Evolutionary conservation across 169 alveolate genomes (phyloP), one percentile per base, ranked within the genome.

Genomic region (Amoebophrya sp.): DNA sequence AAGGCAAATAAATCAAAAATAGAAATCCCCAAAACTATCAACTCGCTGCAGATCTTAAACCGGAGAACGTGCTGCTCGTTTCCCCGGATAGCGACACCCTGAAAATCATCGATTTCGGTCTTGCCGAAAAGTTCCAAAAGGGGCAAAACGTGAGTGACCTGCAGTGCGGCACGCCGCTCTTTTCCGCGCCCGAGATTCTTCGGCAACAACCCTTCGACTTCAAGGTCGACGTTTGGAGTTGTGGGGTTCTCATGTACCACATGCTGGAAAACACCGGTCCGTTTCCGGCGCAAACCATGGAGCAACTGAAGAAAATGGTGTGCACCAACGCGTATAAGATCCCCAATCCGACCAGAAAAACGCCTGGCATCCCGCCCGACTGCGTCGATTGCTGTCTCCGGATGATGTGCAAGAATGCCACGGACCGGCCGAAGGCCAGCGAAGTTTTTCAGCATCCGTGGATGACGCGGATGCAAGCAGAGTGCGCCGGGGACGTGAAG

Each of bases 371-470:
- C 10, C 35, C 83, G 7, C 35, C 83, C 35, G 83, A 66, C 83
- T 66, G 83, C 83, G 35, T 66, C 35, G 83, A 66, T 25, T 66
- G 83, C 83, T 66, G 83, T 25, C 35, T 66, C 83, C 83, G 83
- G 29, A 94, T 93, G 95, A 93, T 94, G 94, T 93, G 47, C 92
- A 91, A 92, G 93, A 94, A 93, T 54, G 39, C 90, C 35, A 77
- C 77, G 39, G 89, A 83, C 54, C 91, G 95, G 18, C 95, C 95
- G 29, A 91, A 90, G 94, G 95, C 95, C 39, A 54, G 94, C 77
- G 95, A 90, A 77, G 93, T 93, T n/a, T 66, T 41, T 2, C 2
- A 41, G 23, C 54, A 41, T 12, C 54, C 54, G 54, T 41, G 54
- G 54, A 7, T 41, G 2, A 2, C 2, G 54, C 54, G 54, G 54